Conservation (phyloP, 495 filamentous ascomycete species). For the Aspergillus sclerotiicarbonarius region DNA sequence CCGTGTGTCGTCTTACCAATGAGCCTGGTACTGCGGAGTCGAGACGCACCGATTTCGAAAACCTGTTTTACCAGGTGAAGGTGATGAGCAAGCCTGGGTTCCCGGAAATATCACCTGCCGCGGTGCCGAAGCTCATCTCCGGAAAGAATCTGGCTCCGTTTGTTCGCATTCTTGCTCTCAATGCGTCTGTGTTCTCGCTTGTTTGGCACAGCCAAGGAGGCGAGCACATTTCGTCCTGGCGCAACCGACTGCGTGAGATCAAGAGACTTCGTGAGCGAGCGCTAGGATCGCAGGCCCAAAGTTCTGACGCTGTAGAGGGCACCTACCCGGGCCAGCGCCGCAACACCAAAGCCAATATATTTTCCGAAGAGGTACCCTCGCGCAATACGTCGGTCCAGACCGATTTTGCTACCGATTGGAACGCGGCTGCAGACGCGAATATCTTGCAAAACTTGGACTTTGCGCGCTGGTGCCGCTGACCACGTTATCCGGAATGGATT, state of each 20-base stretch:
- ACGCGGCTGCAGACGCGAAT: slow-evolving; percentile 38
- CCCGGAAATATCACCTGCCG: slow-evolving; percentile 84
- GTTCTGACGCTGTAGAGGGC: slow-evolving; percentile 33
- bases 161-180: slow-evolving; percentile 86
- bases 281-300: slow-evolving; percentile 32
- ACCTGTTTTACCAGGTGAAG: slow-evolving; percentile 77
- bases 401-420: slow-evolving; percentile 43
- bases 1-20: slow-evolving; percentile 60
- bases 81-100: slow-evolving; percentile 81
- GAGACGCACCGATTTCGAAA: slow-evolving; percentile 33
- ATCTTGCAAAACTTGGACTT: slow-evolving; percentile 45
- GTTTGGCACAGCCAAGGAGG: slow-evolving; percentile 84
- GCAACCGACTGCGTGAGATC: slow-evolving; percentile 81
- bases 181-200: slow-evolving; percentile 86
- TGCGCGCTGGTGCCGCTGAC: slow-evolving; percentile 41
- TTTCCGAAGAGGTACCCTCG: slow-evolving; percentile 40
- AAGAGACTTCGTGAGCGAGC: slow-evolving; percentile 68
- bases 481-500: background rate
- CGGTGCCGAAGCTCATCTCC: slow-evolving; percentile 81
- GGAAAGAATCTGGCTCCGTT: slow-evolving; percentile 77
- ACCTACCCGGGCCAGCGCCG: slow-evolving; percentile 44
- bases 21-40: slow-evolving; percentile 22
- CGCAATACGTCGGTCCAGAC: slow-evolving; percentile 25
- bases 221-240: slow-evolving; percentile 87
- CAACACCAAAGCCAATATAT: slow-evolving; percentile 46